phyloP scores from a whole-genome alignment of 2,329 filamentous ascomycete genomes.

The Penicillium sp. region DNA sequence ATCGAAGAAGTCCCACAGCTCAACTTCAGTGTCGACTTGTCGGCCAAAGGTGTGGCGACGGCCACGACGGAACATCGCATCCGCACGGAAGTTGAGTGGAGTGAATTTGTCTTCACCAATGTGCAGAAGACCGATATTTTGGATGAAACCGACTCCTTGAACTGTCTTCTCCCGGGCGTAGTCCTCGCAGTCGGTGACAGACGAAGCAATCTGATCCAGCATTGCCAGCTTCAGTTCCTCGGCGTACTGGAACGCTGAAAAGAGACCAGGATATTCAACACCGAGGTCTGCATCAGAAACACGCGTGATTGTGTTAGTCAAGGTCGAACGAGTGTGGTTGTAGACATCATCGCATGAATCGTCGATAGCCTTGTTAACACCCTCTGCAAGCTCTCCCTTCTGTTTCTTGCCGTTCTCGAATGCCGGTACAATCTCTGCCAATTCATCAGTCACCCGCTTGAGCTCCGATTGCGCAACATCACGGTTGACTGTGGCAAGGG shows the following conservation, averaged over 20 bases:
- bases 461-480: conserved; percentile 85
- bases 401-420: conserved; percentile 82
- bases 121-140: conserved; percentile 82
- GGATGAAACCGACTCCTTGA: conserved; percentile 79
- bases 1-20: conserved; percentile 93
- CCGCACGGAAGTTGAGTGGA: conserved; percentile 81
- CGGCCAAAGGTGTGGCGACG: conserved; percentile 77
- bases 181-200: conserved; percentile 79
- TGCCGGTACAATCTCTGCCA: conserved; percentile 78
- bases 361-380: conserved; percentile 79
- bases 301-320: conserved; percentile 72
- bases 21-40: conserved; percentile 82
- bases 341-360: conserved; percentile 84
- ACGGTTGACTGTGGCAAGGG: conserved; percentile 79
- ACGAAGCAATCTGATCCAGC: conserved; percentile 79
- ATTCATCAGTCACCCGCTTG: conserved; percentile 75
- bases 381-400: conserved; percentile 73
- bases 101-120: conserved; percentile 78
- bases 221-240: conserved; percentile 91
- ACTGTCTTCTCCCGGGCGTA: conserved; percentile 77
- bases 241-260: conserved; percentile 84
- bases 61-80: conserved; percentile 84
- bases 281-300: conserved; percentile 77
- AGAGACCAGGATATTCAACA: conserved; percentile 81
- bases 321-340: conserved; percentile 71